These are phyloP conservation scores for Porphyrellus cyaneotinctus DNA, from an alignment of 768 basidiomycete species.

Conservation along the genomic window DNA sequence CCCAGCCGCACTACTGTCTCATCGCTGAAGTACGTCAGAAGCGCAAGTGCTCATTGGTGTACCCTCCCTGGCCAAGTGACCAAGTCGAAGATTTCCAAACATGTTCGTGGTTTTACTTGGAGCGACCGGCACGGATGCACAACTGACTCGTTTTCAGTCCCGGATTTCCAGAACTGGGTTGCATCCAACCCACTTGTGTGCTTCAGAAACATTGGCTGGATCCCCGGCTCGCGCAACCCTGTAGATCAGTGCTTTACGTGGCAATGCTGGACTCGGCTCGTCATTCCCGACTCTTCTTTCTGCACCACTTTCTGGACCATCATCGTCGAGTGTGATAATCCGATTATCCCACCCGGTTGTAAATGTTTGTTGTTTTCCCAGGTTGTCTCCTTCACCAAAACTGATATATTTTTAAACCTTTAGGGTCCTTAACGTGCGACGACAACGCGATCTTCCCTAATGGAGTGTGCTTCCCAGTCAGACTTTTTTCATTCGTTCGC, in stretches of 20 bases:
- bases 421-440: conserved; percentile 3
- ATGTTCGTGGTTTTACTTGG: not conserved
- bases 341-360: not conserved
- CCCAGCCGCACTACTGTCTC: conserved; percentile 1
- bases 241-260: not conserved
- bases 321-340: conserved; percentile 7
- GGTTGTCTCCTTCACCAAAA: not conserved
- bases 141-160: not conserved
- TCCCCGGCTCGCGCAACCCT: not conserved
- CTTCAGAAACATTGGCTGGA: conserved; percentile 2
- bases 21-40: conserved; percentile 11
- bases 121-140: not conserved
- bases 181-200: not conserved
- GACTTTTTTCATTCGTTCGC: not conserved
- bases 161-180: not conserved
- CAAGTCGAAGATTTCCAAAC: not conserved
- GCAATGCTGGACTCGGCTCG: conserved; percentile 1
- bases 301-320: conserved; percentile 5
- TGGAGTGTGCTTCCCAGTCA: conserved; percentile 1
- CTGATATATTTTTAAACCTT: not conserved
- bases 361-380: not conserved
- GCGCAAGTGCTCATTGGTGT: not conserved
- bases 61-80: conserved; percentile 3
- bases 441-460: conserved; percentile 6
- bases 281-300: not conserved